phyloP scores from a whole-genome alignment of 2,329 filamentous ascomycete genomes.

The Hawksworthiomyces lignivorus region DNA sequence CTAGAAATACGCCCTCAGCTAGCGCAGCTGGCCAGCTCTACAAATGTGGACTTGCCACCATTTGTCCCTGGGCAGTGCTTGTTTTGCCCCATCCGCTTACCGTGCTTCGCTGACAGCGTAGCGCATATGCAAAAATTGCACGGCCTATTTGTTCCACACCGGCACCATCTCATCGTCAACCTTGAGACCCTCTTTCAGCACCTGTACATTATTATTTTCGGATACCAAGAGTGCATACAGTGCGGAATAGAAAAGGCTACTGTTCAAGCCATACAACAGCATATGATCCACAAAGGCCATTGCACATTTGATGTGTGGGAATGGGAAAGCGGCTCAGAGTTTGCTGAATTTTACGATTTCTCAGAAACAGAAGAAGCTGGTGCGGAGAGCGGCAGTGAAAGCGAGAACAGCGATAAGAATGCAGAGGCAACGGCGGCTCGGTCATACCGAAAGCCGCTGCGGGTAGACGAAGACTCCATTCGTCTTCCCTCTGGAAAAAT shows the following conservation, averaged over 20 bases:
- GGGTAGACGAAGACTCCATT: constrained; percentile 22
- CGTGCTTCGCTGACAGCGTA: constrained; percentile 29
- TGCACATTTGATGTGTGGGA: constrained; percentile 32
- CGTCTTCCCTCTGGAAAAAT: constrained; percentile 29
- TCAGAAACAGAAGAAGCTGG: constrained; percentile 10
- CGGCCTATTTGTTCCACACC: constrained; percentile 35
- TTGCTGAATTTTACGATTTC: constrained; percentile 33
- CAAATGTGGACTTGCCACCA: not conserved
- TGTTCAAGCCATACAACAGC: constrained; percentile 39
- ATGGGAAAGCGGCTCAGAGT: constrained; percentile 26
- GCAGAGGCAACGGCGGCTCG: not conserved
- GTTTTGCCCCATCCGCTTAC: constrained; percentile 30
- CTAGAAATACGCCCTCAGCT: too few relatives aligned
- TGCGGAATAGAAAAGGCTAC: constrained; percentile 38
- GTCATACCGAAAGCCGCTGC: constrained; percentile 4
- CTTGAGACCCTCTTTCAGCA: constrained; percentile 39
- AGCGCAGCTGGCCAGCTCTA: too few relatives aligned
- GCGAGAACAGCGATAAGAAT: not conserved
- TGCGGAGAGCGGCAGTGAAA: not conserved
- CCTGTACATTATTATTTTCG: constrained; percentile 39
- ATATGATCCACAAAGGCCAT: constrained; percentile 42
- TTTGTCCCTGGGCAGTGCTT: constrained; percentile 30
- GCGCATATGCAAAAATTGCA: constrained; percentile 42
- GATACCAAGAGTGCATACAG: constrained; percentile 41
- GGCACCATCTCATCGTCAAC: constrained; percentile 34